Conservation (phyloP, 1,284 basidiomycete species). For the Xanthoconium separans region DNA sequence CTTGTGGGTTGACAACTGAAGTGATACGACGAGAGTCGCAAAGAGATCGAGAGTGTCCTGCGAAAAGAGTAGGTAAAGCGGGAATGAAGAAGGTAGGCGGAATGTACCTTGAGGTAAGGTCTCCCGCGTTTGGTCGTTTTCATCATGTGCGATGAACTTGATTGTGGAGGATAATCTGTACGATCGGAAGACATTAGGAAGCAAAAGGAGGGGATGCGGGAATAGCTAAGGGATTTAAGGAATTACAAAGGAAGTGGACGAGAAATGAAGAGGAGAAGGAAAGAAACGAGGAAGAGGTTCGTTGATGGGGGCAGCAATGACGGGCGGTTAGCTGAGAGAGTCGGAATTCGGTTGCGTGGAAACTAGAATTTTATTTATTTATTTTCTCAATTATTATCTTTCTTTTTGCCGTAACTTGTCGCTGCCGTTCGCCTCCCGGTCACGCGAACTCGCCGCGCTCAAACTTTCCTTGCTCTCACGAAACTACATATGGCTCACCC, state of each 20-base stretch:
- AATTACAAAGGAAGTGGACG: conserved; percentile 22
- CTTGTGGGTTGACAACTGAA: conserved; percentile 86
- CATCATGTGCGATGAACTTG: conserved; percentile 88
- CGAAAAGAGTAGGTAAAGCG: background rate
- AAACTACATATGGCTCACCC: too few relatives aligned
- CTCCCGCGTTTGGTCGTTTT: conserved; percentile 93
- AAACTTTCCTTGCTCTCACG: too few relatives aligned
- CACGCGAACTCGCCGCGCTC: too few relatives aligned
- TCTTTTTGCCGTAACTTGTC: too few relatives aligned
- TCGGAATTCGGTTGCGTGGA: conserved; percentile 20
- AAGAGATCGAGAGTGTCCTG: conserved; percentile 99
- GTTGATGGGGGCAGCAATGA: conserved; percentile 23
- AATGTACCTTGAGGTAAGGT: conserved; percentile 83
- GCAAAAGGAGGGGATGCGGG: conserved; percentile 25
- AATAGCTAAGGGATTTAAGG: conserved; percentile 28
- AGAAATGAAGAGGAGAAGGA: conserved; percentile 27
- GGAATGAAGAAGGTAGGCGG: conserved; percentile 4
- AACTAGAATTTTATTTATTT: conserved; percentile 27
- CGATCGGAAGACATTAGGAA: conserved; percentile 42
- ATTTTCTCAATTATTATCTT: conserved; percentile 7
- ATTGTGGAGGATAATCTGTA: conserved; percentile 37
- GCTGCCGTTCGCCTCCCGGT: too few relatives aligned
- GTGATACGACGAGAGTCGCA: conserved; percentile 93
- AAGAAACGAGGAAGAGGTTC: conserved; percentile 31
- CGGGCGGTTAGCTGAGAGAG: conserved; percentile 13